Base-by-base conservation (phyloP, 2,329 filamentous ascomycete genomes). In the Hypomyces rosellus region DNA sequence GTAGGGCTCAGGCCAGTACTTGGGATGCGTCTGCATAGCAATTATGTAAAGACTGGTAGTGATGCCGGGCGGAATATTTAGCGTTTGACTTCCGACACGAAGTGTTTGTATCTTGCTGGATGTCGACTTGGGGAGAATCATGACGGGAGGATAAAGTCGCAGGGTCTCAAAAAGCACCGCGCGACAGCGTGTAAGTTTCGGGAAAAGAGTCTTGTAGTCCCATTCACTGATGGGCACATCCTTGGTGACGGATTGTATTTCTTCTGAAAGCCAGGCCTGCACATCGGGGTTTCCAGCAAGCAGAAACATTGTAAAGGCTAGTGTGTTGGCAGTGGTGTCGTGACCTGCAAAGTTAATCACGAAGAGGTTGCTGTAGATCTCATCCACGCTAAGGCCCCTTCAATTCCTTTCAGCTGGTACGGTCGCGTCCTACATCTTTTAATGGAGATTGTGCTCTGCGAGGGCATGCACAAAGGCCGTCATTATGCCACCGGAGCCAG, bases 281-380 rank as follows among this genome's bases (percentile, higher is more conserved):
- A 73, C 65, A 3, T 69, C 60, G 0, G 69, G 73, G 38, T 74
- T 54, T 0, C 67, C 64, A 2, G 75, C 74, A 2, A 80, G 63
- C 8, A 75, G 69, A 6, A 69, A 58, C 1, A 74, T 57, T 1
- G 67, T 61, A 46, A 69, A 76, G 1, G 67, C 65, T 5, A 77
- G 57, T 0, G 69, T 70, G 25, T 74, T 69, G 1, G 75, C 72
- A 0, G 74, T 75, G 0, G 75, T 77, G 51, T 79, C 75, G 50
- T 77, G 74, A 0, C 76, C 76, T 0, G 76, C 75, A 45, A 78
- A 65, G 44, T 73, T 76, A 53, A 76, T 68, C 1, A 72, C 62
- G 46, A 74, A 75, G 43, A 76, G 61, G 42, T 77, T 77, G 13
- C 75, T 73, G 38, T 72, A 72, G 5, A 79, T 70, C 51, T 79